A percentile compares a stretch with the other conserved stretches of the same genome.
These are phyloP conservation scores for Saccharomycopsis sp. DNA, from an alignment of 805 yeast genomes.

Conservation along the genomic window DNA sequence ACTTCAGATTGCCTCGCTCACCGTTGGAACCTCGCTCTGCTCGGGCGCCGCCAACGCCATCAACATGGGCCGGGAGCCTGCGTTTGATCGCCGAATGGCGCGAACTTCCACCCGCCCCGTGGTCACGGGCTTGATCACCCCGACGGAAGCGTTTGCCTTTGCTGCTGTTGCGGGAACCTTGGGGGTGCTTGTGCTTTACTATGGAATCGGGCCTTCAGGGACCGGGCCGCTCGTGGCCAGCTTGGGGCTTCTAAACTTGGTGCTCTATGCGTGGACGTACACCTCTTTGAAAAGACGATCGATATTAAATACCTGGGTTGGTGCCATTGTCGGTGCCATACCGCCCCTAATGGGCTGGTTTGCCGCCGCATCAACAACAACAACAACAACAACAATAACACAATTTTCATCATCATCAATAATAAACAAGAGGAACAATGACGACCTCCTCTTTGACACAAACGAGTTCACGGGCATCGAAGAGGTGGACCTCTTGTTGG, in stretches of 20 bases:
- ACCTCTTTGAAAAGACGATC: slow-evolving; percentile 82
- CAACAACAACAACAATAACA: too few relatives aligned
- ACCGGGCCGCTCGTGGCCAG: slow-evolving; percentile 78
- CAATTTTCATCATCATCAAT: too few relatives aligned
- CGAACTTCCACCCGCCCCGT: slow-evolving; percentile 87
- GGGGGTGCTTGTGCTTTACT: slow-evolving; percentile 60
- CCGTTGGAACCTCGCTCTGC: slow-evolving; percentile 77
- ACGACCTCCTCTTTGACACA: too few relatives aligned
- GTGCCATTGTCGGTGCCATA: slow-evolving; percentile 97
- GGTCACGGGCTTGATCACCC: slow-evolving; percentile 69
- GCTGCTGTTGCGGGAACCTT: slow-evolving; percentile 65
- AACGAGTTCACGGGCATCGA: too few relatives aligned
- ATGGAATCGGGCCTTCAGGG: slow-evolving; percentile 82
- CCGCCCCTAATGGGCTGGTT: slow-evolving; percentile 99
- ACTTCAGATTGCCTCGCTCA: slow-evolving; percentile 58
- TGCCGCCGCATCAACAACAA: slow-evolving; percentile 39
- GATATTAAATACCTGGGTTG: slow-evolving; percentile 94
- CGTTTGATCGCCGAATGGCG: slow-evolving; percentile 76
- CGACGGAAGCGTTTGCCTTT: slow-evolving; percentile 70
- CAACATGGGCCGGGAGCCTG: slow-evolving; percentile 94
- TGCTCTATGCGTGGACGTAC: slow-evolving; percentile 80
- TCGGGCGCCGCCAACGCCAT: slow-evolving; percentile 96
- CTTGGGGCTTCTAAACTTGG: slow-evolving; percentile 74
- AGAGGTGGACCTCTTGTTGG: slow-evolving; percentile 28
- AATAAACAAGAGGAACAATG: too few relatives aligned